Evolutionary conservation across 257 asterid genomes (phyloP), one percentile per base, ranked within the genome.

Genomic region (Jaltomata sinuosa): DNA sequence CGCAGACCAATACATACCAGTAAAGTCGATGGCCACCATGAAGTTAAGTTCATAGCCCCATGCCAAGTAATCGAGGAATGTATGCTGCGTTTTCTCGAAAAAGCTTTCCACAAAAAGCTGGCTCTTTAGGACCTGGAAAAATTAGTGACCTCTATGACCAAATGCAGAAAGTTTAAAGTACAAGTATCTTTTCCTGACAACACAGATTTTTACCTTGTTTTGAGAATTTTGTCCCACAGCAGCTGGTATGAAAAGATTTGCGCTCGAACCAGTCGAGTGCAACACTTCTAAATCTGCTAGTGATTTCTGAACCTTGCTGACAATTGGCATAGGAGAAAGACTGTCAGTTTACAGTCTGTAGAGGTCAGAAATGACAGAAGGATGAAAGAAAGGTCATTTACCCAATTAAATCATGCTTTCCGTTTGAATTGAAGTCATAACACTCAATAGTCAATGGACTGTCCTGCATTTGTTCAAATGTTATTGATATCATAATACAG

Each of bases 11-110:
- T 49, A 81, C 74, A 54, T 92, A 97, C 99, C 99, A 65, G 99
- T 97, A 92, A 95, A 97, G 92, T 97, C 99, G 82, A 97, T 89
- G 52, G 99, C 99, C 86, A 94, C 97, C 99, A 97, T 97, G 93
- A 97, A 97, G 91, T 94, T 95, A 89, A 97, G 91, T 91, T 97
- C 97, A 88, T 90, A 95, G 72, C 98, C 99, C 84, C 97, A 94
- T 86, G 94, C 89, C 92, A 97, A 85, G 91, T 95, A 97, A 89
- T 97, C 99, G 15, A 97, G 97, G 90, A 95, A 97, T 49, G 99
- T 92, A 86, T 95, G 93, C 86, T 92, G 93, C 61, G 83, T 89
- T 83, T 89, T 97, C 89, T 97, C 99, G 42, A 91, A 86, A 84
- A 91, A 95, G 87, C 88, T 91, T 84, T 97, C 99, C 87, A 95